Conservation (phyloP, 306 rosid species). For the Cicer pinnatifidum region DNA sequence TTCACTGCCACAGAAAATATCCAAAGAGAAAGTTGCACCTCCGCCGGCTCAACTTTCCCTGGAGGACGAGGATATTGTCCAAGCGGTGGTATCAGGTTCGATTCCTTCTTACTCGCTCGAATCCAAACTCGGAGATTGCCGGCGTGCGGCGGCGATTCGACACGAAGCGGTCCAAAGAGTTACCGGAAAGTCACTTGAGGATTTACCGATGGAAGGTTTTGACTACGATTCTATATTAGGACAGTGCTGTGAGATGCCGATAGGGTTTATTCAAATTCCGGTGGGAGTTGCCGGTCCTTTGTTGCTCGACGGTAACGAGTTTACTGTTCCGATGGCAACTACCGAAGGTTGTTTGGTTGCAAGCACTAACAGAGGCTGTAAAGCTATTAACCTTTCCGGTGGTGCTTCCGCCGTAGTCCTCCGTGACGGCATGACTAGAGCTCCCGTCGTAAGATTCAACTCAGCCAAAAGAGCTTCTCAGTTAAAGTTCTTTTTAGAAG, state of each 20-base stretch:
- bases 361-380: constrained; percentile 86
- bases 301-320: constrained; percentile 70
- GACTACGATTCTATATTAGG: constrained; percentile 80
- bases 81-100: constrained; percentile 60
- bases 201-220: constrained; percentile 73
- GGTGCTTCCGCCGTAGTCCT: constrained; percentile 73
- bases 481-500: constrained; percentile 75
- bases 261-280: constrained; percentile 82
- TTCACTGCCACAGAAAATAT: constrained; percentile 34
- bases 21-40: not conserved
- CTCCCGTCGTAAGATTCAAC: constrained; percentile 78
- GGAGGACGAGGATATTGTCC: constrained; percentile 67
- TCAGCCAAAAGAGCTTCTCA: constrained; percentile 74
- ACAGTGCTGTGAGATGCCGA: constrained; percentile 96
- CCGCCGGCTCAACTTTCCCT: constrained; percentile 6
- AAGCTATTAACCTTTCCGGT: constrained; percentile 78
- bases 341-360: constrained; percentile 90
- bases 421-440: constrained; percentile 85
- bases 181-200: constrained; percentile 58
- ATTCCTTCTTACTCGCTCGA: constrained; percentile 76
- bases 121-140: constrained; percentile 69
- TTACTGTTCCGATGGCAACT: constrained; percentile 88
- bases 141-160: constrained; percentile 68
- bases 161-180: constrained; percentile 66
- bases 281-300: constrained; percentile 92